These are phyloP conservation scores for Quercus berberidifolia DNA, from an alignment of 306 rosid species.

Conservation along the genomic window DNA sequence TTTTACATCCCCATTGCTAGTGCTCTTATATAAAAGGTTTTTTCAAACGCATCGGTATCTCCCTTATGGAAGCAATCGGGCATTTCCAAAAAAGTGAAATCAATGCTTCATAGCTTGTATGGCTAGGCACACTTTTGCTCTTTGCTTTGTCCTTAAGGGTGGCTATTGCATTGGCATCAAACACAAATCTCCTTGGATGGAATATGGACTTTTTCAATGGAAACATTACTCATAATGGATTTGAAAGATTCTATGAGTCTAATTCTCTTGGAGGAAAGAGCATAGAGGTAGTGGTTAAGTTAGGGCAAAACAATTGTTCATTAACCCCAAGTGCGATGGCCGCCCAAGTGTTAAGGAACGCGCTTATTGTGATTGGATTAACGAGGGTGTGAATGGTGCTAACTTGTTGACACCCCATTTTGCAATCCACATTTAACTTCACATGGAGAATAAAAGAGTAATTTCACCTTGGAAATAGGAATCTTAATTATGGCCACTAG, in stretches of 20 bases:
- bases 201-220: too few relatives aligned
- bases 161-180: not conserved
- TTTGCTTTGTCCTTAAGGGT: not conserved
- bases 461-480: too few relatives aligned
- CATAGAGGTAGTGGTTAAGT: not conserved
- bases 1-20: too few relatives aligned
- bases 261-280: too few relatives aligned
- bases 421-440: fast-evolving
- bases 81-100: not conserved
- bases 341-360: not conserved
- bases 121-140: not conserved
- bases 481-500: too few relatives aligned
- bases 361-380: not conserved
- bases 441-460: too few relatives aligned
- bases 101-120: not conserved
- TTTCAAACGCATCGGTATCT: not conserved
- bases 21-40: not conserved
- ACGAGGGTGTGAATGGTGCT: not conserved
- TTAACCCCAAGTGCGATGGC: not conserved
- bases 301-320: not conserved
- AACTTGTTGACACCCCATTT: too few relatives aligned
- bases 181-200: not conserved
- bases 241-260: too few relatives aligned
- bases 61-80: too few relatives aligned
- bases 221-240: too few relatives aligned